Evolutionary conservation across 345 rosid species (phyloP).

Genomic region (Brassica rapa): DNA sequence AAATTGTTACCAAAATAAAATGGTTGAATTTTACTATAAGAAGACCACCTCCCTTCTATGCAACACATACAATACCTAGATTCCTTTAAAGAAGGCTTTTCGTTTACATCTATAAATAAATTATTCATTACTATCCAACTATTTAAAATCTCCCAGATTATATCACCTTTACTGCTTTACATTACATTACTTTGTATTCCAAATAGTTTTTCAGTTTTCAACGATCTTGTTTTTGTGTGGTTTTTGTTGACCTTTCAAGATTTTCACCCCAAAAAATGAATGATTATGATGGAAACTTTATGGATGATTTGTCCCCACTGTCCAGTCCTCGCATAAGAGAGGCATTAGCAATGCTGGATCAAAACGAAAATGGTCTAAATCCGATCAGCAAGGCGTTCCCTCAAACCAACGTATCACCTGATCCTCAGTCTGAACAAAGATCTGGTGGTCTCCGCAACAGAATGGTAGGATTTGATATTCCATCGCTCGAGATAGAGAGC

Average conservation of each 20-base stretch:
- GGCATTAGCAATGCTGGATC: not conserved
- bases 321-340: constrained; percentile 15
- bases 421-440: not conserved
- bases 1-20: not conserved
- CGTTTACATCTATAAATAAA: too few species aligned
- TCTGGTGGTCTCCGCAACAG: constrained; percentile 12
- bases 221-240: not conserved
- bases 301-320: not conserved
- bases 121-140: not conserved
- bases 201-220: not conserved
- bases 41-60: not conserved
- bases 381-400: constrained; percentile 3
- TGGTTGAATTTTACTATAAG: not conserved
- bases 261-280: not conserved
- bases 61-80: not conserved
- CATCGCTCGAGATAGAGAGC: not conserved
- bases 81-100: too few species aligned
- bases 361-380: constrained; percentile 3
- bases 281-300: not conserved
- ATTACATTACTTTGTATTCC: not conserved
- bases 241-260: not conserved
- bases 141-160: not conserved
- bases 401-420: not conserved
- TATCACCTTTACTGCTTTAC: not conserved
- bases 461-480: constrained; percentile 1